Evolutionary conservation across 805 yeast genomes (phyloP), one percentile per base, ranked within the genome.

Genomic region (Candida suzukii): DNA sequence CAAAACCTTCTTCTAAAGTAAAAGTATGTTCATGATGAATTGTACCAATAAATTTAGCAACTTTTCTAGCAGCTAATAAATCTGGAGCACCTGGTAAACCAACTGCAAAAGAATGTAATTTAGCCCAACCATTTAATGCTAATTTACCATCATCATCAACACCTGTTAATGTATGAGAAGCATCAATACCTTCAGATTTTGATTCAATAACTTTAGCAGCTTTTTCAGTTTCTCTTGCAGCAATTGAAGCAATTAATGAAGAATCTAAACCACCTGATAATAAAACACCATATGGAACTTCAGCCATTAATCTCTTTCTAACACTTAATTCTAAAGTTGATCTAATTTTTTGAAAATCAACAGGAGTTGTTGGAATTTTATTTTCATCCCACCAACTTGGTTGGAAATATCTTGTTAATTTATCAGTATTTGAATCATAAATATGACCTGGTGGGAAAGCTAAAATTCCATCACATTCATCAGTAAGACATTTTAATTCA

Each of bases 391-490:
- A 84, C 99, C 99, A 93, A 42, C 81, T 64, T 53, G 99, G 99
- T 49, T 74, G 73, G 78, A 80, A 93, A 70, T 90, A 93, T 61
- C 98, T 79, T 16, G 88, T 81, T 56, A 85, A 58, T 65, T 86
- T 65, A 66, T 84, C 97, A 43, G 96, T 86, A 48, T 74, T 72
- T 44, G 97, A 88, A 68, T 93, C 99, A 65, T 87, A 93, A 40
- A 90, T 81, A 60, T 93, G 97, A 45, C 99, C 99, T 29, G 99
- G 99, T 42, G 98, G 98, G 88, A 93, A 93, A 21, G 96, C 93
- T 45, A 69, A 60, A 63, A 93, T 90, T 46, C 76, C 75, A 64
- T 93, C 99, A 74, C 99, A 93, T 68, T 88, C 96, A 56, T 88
- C 97, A 41, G 81, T 78, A 53, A 93, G 73, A 67, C 96, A 87